phyloP scores from a whole-genome alignment of 176 grass and related monocot species.

The Avena atlantica region DNA sequence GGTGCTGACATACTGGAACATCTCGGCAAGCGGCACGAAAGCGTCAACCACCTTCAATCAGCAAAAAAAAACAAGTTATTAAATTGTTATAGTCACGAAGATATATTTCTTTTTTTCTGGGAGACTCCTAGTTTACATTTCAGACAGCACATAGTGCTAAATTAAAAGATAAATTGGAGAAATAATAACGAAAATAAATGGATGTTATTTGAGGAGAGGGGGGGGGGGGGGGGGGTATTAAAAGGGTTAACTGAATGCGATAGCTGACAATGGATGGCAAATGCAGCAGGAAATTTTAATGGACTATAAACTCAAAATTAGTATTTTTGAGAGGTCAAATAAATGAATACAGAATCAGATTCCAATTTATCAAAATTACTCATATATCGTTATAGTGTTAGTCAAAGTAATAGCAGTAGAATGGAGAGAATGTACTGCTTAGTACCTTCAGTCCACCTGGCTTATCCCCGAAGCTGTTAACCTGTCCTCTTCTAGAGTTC shows the following conservation, averaged over 20 bases:
- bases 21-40: conserved; percentile 90
- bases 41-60: conserved; percentile 74
- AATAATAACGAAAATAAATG: neutral
- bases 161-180: neutral
- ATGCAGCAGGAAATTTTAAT: neutral
- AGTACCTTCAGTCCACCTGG: conserved; percentile 96
- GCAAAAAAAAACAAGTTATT: conserved; percentile 34
- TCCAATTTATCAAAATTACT: neutral
- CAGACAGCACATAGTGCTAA: neutral
- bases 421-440: conserved; percentile 31
- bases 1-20: conserved; percentile 95
- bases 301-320: too few relatives aligned
- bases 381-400: neutral
- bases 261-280: conserved; percentile 19
- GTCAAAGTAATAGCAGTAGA: neutral
- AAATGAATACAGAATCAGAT: too few relatives aligned
- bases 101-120: too few relatives aligned
- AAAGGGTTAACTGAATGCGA: conserved; percentile 14
- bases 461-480: conserved; percentile 92
- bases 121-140: neutral
- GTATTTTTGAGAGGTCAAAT: too few relatives aligned
- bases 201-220: too few relatives aligned
- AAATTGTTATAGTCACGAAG: neutral
- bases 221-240: too few relatives aligned
- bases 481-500: conserved; percentile 96